Percentiles rank a stretch among this genome's conserved stretches.
Conservation (phyloP, 176 grass and related monocot genomes). For the Eleusine indica region DNA sequence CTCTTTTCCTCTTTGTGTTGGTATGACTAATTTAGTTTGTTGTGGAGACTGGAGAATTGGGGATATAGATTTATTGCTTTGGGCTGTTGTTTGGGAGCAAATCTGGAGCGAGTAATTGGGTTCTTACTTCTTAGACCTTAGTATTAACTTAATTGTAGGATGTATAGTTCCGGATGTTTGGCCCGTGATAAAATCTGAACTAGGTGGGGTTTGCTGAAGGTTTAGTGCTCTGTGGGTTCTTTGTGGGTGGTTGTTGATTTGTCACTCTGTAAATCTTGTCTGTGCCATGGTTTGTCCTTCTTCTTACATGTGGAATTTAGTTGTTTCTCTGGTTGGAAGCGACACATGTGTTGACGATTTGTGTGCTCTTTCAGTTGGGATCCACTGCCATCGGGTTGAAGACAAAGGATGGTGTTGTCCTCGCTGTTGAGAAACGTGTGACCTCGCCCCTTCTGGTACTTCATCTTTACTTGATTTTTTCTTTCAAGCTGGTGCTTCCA, state of each 20-base stretch:
- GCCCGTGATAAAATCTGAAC: background rate
- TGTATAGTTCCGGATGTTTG: background rate
- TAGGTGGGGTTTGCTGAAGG: background rate
- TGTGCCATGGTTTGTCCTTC: background rate
- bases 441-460: constrained; percentile 86
- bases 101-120: background rate
- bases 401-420: constrained; percentile 92
- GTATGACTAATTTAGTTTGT: background rate
- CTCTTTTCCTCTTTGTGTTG: background rate
- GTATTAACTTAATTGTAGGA: background rate
- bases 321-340: background rate
- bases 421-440: constrained; percentile 97
- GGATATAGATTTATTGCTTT: constrained; percentile 5
- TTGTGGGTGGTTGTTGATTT: background rate
- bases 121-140: background rate
- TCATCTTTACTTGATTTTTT: background rate
- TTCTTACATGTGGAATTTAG: background rate
- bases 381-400: constrained; percentile 86
- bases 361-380: constrained; percentile 58
- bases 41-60: background rate
- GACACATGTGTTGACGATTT: constrained; percentile 18
- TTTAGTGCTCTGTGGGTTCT: background rate
- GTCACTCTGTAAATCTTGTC: background rate
- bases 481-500: background rate
- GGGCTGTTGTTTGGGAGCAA: background rate